phyloP scores from a whole-genome alignment of 73 alveolate species.

The Stentor coeruleus region DNA sequence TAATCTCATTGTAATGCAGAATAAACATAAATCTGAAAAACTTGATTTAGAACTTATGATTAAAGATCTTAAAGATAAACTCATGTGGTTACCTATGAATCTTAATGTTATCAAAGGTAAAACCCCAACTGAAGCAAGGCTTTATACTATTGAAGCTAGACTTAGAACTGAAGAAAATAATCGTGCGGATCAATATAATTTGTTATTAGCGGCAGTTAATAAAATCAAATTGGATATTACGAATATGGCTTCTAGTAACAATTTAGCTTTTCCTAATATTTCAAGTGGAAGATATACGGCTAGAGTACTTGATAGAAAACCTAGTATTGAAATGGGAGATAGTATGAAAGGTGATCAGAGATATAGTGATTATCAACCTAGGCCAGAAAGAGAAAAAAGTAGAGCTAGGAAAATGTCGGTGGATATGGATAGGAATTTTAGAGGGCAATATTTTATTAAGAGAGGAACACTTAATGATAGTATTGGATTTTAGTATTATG shows the following conservation, averaged over 20 bases:
- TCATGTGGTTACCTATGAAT: conserved; percentile 14
- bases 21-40: not conserved
- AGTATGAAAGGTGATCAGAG: no score
- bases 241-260: no score
- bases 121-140: not conserved
- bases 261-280: no score
- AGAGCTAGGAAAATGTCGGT: not conserved
- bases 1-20: not conserved
- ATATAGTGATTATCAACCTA: no score
- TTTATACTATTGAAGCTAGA: not conserved
- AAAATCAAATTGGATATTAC: not conserved
- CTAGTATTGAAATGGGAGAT: no score
- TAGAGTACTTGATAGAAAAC: no score
- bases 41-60: not conserved
- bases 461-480: no score
- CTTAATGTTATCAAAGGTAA: not conserved
- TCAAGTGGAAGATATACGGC: no score
- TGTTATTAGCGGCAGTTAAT: not conserved
- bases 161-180: conserved; percentile 1
- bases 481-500: no score
- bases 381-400: no score
- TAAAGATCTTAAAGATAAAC: not conserved
- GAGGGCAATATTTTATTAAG: no score
- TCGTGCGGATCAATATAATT: not conserved
- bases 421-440: not conserved